Percentiles rank a stretch among this genome's conserved stretches.
phyloP scores from a whole-genome alignment of 192 early-diverging fungal species.

The Chytriomyces hyalinus region DNA sequence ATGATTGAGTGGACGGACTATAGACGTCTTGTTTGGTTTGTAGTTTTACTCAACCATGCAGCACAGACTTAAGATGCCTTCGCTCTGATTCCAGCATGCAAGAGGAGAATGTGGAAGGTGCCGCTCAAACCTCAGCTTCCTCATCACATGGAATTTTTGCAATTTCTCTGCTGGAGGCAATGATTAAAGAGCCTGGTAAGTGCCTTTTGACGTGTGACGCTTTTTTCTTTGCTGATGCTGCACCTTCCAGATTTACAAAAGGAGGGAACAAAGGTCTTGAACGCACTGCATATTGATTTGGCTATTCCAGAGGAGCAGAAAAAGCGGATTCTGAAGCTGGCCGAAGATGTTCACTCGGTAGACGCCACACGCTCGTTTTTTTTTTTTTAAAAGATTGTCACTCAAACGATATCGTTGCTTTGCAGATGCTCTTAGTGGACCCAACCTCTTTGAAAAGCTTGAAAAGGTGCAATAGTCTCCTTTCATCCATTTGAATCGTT shows the following conservation, averaged over 20 bases:
- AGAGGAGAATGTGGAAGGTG: neutral
- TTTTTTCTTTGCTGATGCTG: neutral
- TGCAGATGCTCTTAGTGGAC: slow-evolving; percentile 22
- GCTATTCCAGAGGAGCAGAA: neutral
- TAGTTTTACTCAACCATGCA: neutral
- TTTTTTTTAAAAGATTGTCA: neutral
- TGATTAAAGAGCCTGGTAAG: slow-evolving; percentile 13
- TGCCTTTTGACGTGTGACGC: neutral
- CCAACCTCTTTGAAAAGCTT: slow-evolving; percentile 12
- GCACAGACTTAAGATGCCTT: neutral
- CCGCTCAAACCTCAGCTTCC: neutral
- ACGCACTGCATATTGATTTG: slow-evolving; percentile 2
- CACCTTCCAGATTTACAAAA: slow-evolving; percentile 5
- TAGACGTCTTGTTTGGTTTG: slow-evolving; percentile 8
- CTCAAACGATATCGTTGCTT: neutral
- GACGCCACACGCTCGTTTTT: neutral
- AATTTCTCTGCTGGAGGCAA: slow-evolving; percentile 11
- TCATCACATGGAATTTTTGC: slow-evolving; percentile 5
- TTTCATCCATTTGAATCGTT: neutral
- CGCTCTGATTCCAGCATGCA: neutral
- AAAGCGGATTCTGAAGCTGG: slow-evolving; percentile 23
- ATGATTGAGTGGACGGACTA: slow-evolving; percentile 34
- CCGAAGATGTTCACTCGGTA: slow-evolving; percentile 25
- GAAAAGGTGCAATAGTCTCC: neutral
- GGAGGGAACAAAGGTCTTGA: slow-evolving; percentile 13